Percentiles rank a stretch among this genome's conserved stretches.
Conservation (phyloP, 2,329 filamentous ascomycete genomes). For the Fusarium lyarnte region DNA sequence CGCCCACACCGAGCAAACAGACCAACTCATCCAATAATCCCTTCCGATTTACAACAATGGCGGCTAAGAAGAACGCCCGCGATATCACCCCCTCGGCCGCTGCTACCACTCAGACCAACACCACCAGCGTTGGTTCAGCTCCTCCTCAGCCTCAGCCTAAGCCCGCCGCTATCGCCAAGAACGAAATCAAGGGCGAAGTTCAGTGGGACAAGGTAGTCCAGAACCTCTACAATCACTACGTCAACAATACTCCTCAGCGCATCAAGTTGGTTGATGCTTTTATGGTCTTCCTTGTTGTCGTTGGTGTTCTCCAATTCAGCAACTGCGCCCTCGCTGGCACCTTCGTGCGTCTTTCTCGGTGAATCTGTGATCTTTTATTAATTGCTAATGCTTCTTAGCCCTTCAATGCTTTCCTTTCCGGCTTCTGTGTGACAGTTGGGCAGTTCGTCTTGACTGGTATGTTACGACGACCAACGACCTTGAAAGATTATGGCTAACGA, state of each 20-base stretch:
- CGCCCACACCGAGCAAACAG: constrained; percentile 1
- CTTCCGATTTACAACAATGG: constrained; percentile 50
- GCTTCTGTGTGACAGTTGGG: constrained; percentile 92
- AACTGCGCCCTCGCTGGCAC: constrained; percentile 94
- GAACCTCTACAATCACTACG: constrained; percentile 81
- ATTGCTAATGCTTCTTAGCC: constrained; percentile 67
- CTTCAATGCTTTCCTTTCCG: constrained; percentile 98
- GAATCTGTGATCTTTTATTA: neutral
- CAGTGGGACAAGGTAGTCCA: constrained; percentile 69
- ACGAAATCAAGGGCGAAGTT: constrained; percentile 38
- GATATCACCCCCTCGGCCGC: constrained; percentile 48
- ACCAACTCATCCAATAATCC: neutral
- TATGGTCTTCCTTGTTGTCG: constrained; percentile 84
- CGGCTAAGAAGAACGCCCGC: constrained; percentile 59
- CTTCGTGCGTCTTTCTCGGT: constrained; percentile 73
- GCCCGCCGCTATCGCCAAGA: constrained; percentile 34
- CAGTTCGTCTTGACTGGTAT: constrained; percentile 95
- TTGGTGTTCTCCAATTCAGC: constrained; percentile 89
- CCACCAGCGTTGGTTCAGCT: constrained; percentile 42
- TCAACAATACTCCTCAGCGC: constrained; percentile 83
- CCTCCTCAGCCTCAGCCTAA: constrained; percentile 37
- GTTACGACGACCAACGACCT: constrained; percentile 38
- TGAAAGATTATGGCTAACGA: constrained; percentile 12
- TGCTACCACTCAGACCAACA: constrained; percentile 44
- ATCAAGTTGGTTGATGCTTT: constrained; percentile 93